Percentiles rank a stretch among this genome's conserved stretches.
phyloP scores from a whole-genome alignment of 129 eudicot genomes.

The Flaveria linearis region DNA sequence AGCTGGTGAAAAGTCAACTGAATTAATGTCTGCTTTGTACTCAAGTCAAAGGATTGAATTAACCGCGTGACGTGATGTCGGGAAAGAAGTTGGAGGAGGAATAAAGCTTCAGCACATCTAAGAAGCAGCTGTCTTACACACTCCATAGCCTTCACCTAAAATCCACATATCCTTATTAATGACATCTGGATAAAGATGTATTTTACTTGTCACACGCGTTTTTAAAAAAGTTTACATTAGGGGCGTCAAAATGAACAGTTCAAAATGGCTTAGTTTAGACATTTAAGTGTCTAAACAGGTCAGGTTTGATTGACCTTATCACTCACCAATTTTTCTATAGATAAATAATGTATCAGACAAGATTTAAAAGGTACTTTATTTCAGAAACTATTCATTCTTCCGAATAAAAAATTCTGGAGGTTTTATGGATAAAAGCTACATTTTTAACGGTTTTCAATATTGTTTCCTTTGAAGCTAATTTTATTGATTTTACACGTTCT shows the following conservation, averaged over 20 bases:
- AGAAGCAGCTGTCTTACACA: slow-evolving; percentile 92
- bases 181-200: neutral
- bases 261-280: neutral
- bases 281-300: neutral
- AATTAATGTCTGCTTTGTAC: slow-evolving; percentile 49
- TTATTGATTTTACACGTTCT: neutral
- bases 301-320: neutral
- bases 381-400: neutral
- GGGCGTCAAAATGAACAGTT: neutral
- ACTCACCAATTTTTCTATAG: neutral
- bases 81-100: slow-evolving; percentile 87
- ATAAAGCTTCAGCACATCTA: slow-evolving; percentile 89
- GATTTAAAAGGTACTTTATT: neutral
- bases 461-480: neutral
- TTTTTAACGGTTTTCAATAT: neutral
- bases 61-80: slow-evolving; percentile 83
- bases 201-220: neutral
- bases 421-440: neutral
- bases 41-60: slow-evolving; percentile 67
- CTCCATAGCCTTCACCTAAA: slow-evolving; percentile 92
- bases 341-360: neutral
- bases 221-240: neutral
- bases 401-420: neutral
- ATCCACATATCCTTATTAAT: slow-evolving; percentile 1
- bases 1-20: slow-evolving; percentile 89